These are phyloP conservation scores for Saccharum officinarum DNA, from an alignment of 176 grass and related monocot species.

Conservation along the genomic window DNA sequence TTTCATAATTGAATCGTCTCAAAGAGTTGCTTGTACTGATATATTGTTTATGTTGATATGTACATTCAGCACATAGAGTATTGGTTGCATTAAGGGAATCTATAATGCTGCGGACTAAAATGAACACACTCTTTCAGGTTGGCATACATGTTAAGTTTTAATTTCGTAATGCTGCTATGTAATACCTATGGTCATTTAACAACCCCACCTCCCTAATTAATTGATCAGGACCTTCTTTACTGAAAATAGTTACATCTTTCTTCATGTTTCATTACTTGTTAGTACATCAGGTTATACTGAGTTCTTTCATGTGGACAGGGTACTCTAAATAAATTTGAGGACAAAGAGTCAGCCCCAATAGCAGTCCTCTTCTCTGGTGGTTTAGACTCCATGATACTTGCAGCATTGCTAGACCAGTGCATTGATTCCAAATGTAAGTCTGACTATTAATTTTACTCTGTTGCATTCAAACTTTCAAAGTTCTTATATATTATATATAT, in stretches of 20 bases:
- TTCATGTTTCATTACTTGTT: constrained; percentile 17
- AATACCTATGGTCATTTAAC: not conserved
- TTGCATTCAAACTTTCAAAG: not conserved
- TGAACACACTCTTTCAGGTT: constrained; percentile 60
- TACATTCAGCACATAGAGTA: constrained; percentile 50
- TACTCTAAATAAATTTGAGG: constrained; percentile 36
- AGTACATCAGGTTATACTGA: constrained; percentile 15
- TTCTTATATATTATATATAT: constrained; percentile 2
- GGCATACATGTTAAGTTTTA: constrained; percentile 18
- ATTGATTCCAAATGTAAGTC: constrained; percentile 76
- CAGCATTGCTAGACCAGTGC: constrained; percentile 80
- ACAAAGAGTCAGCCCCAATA: constrained; percentile 63
- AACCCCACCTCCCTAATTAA: not conserved
- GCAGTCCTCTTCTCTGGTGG: constrained; percentile 94
- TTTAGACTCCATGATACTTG: constrained; percentile 94
- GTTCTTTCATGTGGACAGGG: constrained; percentile 44
- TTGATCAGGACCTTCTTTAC: not conserved
- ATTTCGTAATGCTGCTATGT: not conserved
- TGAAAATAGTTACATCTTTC: not conserved
- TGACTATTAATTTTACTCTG: constrained; percentile 13
- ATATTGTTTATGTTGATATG: constrained; percentile 35
- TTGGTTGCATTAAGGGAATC: constrained; percentile 71
- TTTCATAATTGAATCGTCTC: constrained; percentile 16
- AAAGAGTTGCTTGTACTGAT: constrained; percentile 22
- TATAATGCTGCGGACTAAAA: constrained; percentile 70